phyloP scores from a whole-genome alignment of 192 early-diverging fungal genomes.

The Podila epigama region DNA sequence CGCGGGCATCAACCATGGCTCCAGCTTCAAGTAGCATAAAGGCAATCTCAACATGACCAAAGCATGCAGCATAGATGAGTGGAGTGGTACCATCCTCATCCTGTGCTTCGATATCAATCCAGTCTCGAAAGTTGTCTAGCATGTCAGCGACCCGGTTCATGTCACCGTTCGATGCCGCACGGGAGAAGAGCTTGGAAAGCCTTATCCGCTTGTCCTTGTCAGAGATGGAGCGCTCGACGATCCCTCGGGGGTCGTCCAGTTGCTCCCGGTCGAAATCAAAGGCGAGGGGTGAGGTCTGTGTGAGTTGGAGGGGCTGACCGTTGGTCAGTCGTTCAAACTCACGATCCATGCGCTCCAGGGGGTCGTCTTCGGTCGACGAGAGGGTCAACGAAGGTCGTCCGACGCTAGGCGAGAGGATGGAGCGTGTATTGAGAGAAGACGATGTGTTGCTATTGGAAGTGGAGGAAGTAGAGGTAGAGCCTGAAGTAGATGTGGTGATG shows the following conservation, averaged over 20 bases:
- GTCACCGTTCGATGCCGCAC: constrained; percentile 80
- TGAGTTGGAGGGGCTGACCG: constrained; percentile 41
- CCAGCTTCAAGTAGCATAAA: constrained; percentile 74
- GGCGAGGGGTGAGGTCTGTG: constrained; percentile 12
- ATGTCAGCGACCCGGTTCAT: constrained; percentile 65
- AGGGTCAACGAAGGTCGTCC: neutral
- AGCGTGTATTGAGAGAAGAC: neutral
- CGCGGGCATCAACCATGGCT: constrained; percentile 77
- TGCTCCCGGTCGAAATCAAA: constrained; percentile 40
- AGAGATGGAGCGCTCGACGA: constrained; percentile 45
- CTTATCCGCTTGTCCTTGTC: constrained; percentile 64
- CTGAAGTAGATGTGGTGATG: constrained; percentile 9
- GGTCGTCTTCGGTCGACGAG: constrained; percentile 14
- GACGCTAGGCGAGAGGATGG: neutral
- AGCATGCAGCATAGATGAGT: constrained; percentile 88
- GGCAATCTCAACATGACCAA: constrained; percentile 81
- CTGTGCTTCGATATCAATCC: constrained; percentile 77
- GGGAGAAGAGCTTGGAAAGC: constrained; percentile 70
- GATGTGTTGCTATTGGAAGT: too few species aligned
- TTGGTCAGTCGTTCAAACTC: constrained; percentile 45
- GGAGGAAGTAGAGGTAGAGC: neutral
- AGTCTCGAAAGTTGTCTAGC: constrained; percentile 62
- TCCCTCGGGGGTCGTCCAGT: constrained; percentile 45
- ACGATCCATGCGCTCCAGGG: constrained; percentile 29
- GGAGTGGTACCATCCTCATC: constrained; percentile 91